Evolutionary conservation across 495 filamentous ascomycete genomes (phyloP).

Genomic region (Daldinia grandis): DNA sequence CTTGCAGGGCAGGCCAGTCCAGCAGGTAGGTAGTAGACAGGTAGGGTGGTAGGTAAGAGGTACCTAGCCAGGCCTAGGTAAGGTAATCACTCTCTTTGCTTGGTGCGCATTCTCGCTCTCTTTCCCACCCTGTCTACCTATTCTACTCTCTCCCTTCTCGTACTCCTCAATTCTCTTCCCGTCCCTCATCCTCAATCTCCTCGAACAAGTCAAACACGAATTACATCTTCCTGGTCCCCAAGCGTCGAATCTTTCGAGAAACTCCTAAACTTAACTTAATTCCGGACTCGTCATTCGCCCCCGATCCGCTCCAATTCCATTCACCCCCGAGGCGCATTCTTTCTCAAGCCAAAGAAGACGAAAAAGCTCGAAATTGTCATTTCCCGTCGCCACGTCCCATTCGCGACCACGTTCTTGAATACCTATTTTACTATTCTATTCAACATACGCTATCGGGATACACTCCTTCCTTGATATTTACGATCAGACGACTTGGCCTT

Average conservation of each 20-base stretch:
- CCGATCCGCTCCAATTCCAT: slow-evolving; percentile 38
- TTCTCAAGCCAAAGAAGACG: slow-evolving; percentile 11
- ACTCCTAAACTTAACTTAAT: slow-evolving; percentile 39
- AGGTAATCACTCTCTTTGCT: slow-evolving; percentile 43
- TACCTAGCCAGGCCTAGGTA: slow-evolving; percentile 19
- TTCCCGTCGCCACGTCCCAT: slow-evolving; percentile 33
- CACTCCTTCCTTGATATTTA: slow-evolving; percentile 13
- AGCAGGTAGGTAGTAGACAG: slow-evolving; percentile 17
- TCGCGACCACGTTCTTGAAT: slow-evolving; percentile 30
- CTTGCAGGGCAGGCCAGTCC: slow-evolving; percentile 32
- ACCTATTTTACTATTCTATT: slow-evolving; percentile 38
- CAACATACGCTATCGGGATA: slow-evolving; percentile 35
- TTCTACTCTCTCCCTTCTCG: slow-evolving; percentile 46
- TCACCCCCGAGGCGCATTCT: slow-evolving; percentile 43
- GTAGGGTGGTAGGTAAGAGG: slow-evolving; percentile 22
- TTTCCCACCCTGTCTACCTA: slow-evolving; percentile 39
- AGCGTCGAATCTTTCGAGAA: slow-evolving; percentile 41
- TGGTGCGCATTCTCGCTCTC: slow-evolving; percentile 47
- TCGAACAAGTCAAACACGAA: slow-evolving; percentile 38
- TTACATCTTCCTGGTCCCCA: slow-evolving; percentile 31
- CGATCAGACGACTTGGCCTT: slow-evolving; percentile 24
- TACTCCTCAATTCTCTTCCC: slow-evolving; percentile 43
- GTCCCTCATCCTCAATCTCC: slow-evolving; percentile 31
- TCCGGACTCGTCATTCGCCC: slow-evolving; percentile 36
- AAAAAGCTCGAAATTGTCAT: slow-evolving; percentile 29